Conservation (phyloP, 306 rosid genomes). For the Vicia sativa region DNA sequence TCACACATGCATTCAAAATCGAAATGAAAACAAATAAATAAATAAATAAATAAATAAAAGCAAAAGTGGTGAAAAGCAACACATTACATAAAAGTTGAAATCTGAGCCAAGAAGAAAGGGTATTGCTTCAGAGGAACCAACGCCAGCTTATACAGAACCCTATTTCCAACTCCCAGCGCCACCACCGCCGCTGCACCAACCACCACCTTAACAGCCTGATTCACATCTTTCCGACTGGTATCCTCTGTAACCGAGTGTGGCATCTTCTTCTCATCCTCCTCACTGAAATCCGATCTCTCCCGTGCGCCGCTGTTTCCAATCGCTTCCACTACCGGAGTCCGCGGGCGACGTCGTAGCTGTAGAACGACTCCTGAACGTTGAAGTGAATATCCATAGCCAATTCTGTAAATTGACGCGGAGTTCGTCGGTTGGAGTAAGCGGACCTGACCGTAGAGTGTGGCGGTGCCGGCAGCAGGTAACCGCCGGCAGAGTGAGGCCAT, state of each 20-base stretch:
- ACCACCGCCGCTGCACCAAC: constrained; percentile 69
- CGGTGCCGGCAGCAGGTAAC: constrained; percentile 28
- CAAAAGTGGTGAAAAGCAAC: neutral
- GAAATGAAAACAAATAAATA: neutral
- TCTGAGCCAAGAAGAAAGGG: constrained; percentile 93
- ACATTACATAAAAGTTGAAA: constrained; percentile 83
- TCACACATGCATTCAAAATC: neutral
- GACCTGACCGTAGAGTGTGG: neutral
- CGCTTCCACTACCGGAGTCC: constrained; percentile 21
- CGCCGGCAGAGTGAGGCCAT: constrained; percentile 57
- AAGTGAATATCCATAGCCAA: constrained; percentile 18
- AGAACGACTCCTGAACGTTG: constrained; percentile 10
- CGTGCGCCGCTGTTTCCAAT: constrained; percentile 43
- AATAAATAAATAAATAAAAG: neutral
- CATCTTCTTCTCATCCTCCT: constrained; percentile 38
- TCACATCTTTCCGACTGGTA: constrained; percentile 24
- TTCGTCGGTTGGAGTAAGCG: constrained; percentile 20
- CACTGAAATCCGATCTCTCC: constrained; percentile 46
- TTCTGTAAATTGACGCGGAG: constrained; percentile 19
- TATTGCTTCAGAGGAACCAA: constrained; percentile 82
- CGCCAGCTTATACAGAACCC: constrained; percentile 84
- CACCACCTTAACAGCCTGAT: constrained; percentile 59
- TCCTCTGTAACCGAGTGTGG: constrained; percentile 34
- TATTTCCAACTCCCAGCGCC: constrained; percentile 75
- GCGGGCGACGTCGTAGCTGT: constrained; percentile 29